phyloP scores from a whole-genome alignment of 176 grass and related monocot species.

The Themeda triandra region DNA sequence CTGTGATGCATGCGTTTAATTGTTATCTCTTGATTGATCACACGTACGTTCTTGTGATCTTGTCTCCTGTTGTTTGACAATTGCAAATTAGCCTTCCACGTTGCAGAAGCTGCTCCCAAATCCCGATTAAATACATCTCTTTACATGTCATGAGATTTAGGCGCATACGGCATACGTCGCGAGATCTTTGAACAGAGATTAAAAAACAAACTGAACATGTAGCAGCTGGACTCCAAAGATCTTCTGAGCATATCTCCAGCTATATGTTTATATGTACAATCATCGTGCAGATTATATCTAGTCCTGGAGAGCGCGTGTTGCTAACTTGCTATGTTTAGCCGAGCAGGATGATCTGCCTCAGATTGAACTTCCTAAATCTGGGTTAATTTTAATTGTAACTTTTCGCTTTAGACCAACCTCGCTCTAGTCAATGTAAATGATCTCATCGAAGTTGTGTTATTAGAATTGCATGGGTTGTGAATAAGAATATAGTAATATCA shows the following conservation, averaged over 20 bases:
- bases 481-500: not conserved
- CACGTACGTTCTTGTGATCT: not conserved
- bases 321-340: not conserved
- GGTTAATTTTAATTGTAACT: not conserved
- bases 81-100: not conserved
- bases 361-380: not conserved
- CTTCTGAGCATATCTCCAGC: not conserved
- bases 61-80: slow-evolving; percentile 3
- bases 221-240: not conserved
- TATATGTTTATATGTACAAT: not conserved
- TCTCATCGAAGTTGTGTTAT: not conserved
- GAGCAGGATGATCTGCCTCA: not conserved
- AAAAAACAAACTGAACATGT: not conserved
- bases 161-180: not conserved
- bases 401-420: not conserved
- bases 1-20: not conserved
- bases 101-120: not conserved
- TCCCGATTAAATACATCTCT: not conserved
- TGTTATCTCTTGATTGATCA: not conserved
- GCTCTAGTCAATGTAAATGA: too few species aligned
- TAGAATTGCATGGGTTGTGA: not conserved
- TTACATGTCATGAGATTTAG: too few species aligned
- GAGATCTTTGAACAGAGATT: not conserved
- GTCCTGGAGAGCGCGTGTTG: not conserved
- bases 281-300: not conserved